Evolutionary conservation across 2,329 filamentous ascomycete genomes (phyloP).

Genomic region (Trichoderma sp.): DNA sequence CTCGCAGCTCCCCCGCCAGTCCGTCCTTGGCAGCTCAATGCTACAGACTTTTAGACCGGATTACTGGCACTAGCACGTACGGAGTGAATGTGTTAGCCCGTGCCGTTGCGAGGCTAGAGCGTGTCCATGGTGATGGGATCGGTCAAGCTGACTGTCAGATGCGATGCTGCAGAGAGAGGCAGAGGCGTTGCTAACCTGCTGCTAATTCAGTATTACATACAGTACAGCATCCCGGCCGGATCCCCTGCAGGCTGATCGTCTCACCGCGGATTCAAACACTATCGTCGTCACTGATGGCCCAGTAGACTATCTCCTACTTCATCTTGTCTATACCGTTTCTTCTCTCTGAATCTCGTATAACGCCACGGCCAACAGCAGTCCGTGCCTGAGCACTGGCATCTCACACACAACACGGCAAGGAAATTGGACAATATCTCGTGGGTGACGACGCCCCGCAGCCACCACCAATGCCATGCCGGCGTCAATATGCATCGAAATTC

Average conservation of each 20-base stretch:
- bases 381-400: neutral
- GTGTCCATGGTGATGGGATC: neutral
- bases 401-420: neutral
- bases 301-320: neutral
- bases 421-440: conserved; percentile 11
- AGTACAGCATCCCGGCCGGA: neutral
- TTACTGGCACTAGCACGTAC: neutral
- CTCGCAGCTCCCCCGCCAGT: neutral
- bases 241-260: neutral
- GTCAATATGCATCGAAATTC: neutral
- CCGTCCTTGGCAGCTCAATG: neutral
- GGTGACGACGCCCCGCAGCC: conserved; percentile 12
- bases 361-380: neutral
- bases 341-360: neutral
- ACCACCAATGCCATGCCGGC: conserved; percentile 4
- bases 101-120: neutral
- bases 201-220: neutral
- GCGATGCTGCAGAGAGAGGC: conserved; percentile 5
- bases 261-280: neutral
- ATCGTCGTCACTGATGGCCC: neutral
- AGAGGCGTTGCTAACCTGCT: neutral
- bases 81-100: neutral
- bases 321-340: neutral
- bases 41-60: neutral
- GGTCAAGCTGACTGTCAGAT: conserved; percentile 12